These are phyloP conservation scores for Fragosphaeria purpurea DNA, from an alignment of 2,329 filamentous ascomycete genomes.

Conservation along the genomic window DNA sequence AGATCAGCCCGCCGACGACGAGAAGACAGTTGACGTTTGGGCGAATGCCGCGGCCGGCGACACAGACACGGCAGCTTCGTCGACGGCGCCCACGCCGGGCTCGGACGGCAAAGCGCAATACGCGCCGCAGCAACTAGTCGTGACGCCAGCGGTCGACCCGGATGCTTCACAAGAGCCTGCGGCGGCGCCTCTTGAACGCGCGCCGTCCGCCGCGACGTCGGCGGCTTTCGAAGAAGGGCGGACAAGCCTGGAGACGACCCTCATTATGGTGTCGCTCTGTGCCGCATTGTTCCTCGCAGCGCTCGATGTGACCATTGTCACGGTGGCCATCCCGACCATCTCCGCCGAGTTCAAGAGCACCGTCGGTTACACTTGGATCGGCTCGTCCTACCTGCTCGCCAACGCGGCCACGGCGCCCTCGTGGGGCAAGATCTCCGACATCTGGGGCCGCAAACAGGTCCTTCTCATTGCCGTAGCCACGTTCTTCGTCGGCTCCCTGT, in stretches of 20 bases:
- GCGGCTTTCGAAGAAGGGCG: conserved; percentile 16
- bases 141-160: no score
- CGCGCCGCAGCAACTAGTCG: no score
- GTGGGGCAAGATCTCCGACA: conserved; percentile 57
- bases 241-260: conserved; percentile 20
- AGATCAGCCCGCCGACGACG: no score
- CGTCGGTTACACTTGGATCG: conserved; percentile 68
- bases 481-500: conserved; percentile 42
- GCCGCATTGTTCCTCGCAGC: conserved; percentile 33
- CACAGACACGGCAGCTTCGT: no score
- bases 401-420: conserved; percentile 57
- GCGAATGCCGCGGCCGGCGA: no score
- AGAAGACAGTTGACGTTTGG: no score
- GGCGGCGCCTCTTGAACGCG: no score
- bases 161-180: no score
- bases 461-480: conserved; percentile 35
- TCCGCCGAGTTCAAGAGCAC: conserved; percentile 48
- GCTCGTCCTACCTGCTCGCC: conserved; percentile 60
- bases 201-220: background rate
- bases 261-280: conserved; percentile 30
- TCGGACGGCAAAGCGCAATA: no score
- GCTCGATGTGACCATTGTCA: conserved; percentile 47
- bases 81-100: no score
- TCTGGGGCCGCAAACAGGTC: conserved; percentile 47
- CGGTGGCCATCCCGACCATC: conserved; percentile 53